Evolutionary conservation across 2,329 filamentous ascomycete species (phyloP).

Genomic region (Colletotrichum cordylinicola): DNA sequence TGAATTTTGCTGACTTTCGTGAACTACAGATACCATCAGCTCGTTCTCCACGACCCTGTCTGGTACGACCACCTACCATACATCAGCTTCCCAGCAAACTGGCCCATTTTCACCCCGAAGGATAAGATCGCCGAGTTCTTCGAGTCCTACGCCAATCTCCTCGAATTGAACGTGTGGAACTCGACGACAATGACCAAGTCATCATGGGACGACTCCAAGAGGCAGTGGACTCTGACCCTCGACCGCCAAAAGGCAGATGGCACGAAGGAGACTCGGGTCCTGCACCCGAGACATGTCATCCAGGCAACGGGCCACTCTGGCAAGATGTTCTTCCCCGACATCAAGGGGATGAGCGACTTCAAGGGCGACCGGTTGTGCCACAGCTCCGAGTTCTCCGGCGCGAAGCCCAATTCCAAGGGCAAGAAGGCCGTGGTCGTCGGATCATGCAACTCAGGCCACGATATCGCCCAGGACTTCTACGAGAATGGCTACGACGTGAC

Average conservation of each 20-base stretch:
- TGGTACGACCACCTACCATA: constrained; percentile 66
- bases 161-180: constrained; percentile 72
- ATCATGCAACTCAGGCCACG: constrained; percentile 72
- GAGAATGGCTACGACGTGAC: constrained; percentile 73
- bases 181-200: constrained; percentile 50
- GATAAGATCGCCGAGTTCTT: constrained; percentile 72
- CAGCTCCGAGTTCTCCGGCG: constrained; percentile 62
- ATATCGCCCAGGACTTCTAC: constrained; percentile 72
- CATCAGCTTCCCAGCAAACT: constrained; percentile 63
- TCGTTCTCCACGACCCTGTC: constrained; percentile 68
- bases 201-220: constrained; percentile 52
- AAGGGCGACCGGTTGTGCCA: constrained; percentile 63
- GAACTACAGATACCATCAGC: constrained; percentile 51
- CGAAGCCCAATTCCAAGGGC: constrained; percentile 48
- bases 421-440: constrained; percentile 72
- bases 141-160: constrained; percentile 62
- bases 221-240: constrained; percentile 62
- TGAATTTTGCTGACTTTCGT: not conserved
- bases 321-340: constrained; percentile 61
- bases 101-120: constrained; percentile 72
- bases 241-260: constrained; percentile 49
- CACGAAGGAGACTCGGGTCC: constrained; percentile 53
- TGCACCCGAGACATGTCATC: constrained; percentile 69
- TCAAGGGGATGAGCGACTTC: constrained; percentile 60
- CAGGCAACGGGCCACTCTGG: constrained; percentile 74